These are phyloP conservation scores for Rhizoclosmatium sp. DNA, from an alignment of 192 early-diverging fungal genomes.

Conservation along the genomic window DNA sequence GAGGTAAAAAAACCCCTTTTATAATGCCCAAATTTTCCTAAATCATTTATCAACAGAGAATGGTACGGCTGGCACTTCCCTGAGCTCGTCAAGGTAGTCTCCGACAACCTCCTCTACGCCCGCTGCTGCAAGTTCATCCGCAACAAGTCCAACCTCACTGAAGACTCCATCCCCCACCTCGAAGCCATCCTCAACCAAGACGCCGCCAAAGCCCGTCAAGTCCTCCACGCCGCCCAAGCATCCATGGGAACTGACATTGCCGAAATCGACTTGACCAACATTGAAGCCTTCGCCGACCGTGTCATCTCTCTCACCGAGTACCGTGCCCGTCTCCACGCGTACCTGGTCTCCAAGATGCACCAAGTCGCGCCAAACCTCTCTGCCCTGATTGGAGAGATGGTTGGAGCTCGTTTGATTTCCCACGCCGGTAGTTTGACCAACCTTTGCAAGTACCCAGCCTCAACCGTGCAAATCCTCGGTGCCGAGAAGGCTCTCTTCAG, in stretches of 20 bases:
- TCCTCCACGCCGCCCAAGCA: slow-evolving; percentile 89
- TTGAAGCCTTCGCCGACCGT: slow-evolving; percentile 90
- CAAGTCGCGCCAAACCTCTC: slow-evolving; percentile 96
- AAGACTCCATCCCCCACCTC: slow-evolving; percentile 78
- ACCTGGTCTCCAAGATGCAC: slow-evolving; percentile 95
- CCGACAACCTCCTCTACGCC: slow-evolving; percentile 92
- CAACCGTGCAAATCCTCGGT: slow-evolving; percentile 98
- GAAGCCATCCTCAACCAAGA: slow-evolving; percentile 82
- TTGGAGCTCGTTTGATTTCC: slow-evolving; percentile 96
- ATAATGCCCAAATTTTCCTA: background rate
- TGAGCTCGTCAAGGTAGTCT: slow-evolving; percentile 95
- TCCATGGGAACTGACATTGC: slow-evolving; percentile 99
- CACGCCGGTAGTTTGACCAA: slow-evolving; percentile 98
- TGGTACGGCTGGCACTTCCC: slow-evolving; percentile 99
- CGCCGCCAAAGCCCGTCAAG: slow-evolving; percentile 82
- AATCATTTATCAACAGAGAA: slow-evolving; percentile 66
- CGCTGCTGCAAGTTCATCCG: slow-evolving; percentile 88
- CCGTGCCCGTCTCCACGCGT: slow-evolving; percentile 89
- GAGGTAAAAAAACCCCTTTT: slow-evolving; percentile 24
- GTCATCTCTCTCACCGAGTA: slow-evolving; percentile 93
- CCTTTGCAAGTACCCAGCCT: slow-evolving; percentile 97
- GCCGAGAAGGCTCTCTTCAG: slow-evolving; percentile 99
- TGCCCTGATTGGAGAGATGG: slow-evolving; percentile 96
- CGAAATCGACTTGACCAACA: slow-evolving; percentile 94
- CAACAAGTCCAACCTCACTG: slow-evolving; percentile 89